Base-by-base conservation (phyloP, 2,329 filamentous ascomycete species). In the Helotiales sp. region DNA sequence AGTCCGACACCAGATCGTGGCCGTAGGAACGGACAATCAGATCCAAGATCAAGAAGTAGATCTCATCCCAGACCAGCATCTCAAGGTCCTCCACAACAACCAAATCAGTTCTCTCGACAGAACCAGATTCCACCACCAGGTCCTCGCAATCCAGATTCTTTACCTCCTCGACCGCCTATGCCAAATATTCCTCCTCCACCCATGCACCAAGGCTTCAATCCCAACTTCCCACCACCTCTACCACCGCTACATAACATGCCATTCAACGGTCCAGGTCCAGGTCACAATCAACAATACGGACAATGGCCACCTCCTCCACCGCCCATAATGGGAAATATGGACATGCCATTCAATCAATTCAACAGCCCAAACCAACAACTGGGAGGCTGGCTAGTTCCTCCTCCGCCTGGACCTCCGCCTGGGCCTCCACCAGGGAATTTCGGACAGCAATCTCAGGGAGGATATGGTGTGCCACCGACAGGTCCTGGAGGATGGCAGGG, bases 401-500 rank as follows among this genome's bases (percentile, higher is more conserved):
- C 66, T n/a, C 67, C 65, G 38, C 68, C 65, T 50, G 65, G 63
- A 34, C 62, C 59, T 36, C 67, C 65, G 38, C 68, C 65, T 50
- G 65, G 63, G 31, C 62, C 59, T 36, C 62, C 56, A 25, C 60
- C 64, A 57, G 55, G 44, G 19, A 62, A 48, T 24, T 59, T 55
- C 40, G 61, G 62, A 47, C 52, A 61, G 22, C 58, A 52, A n/a
- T 47, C 51, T 46, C 44, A 53, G 33, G 38, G 40, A 25, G 50
- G 53, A 29, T 63, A 60, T 49, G n/a, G n/a, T n/a, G n/a, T n/a
- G n/a, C 56, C 62, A 30, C 61, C 63, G 7, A 46, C 57, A 42
- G 67, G 62, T 13, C 63, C 65, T 15, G 63, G 61, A 36, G 62
- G 62, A 15, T 70, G 67, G 67, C 67, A 69, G 42, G 60, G 58